A percentile compares a stretch with the other conserved stretches of the same genome.
Conservation (phyloP, 352 stramenopile genomes). For the Blastocystis hominis region DNA sequence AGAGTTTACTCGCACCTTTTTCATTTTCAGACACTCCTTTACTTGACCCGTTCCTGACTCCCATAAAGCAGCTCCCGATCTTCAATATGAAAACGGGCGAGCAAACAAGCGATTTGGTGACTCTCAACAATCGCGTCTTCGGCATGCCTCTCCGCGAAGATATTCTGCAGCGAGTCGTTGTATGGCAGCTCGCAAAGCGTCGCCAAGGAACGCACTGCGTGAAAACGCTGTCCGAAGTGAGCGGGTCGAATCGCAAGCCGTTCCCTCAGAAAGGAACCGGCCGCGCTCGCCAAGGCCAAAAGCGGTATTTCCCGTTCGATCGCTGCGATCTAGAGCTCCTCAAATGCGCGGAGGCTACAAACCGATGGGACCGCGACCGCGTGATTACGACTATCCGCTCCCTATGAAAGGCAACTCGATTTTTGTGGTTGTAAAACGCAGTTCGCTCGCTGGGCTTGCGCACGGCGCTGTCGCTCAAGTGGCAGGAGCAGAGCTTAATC, state of each 20-base stretch:
- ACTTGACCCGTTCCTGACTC: constrained; percentile 15
- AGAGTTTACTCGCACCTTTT: neutral
- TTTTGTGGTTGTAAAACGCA: constrained; percentile 59
- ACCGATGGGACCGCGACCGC: constrained; percentile 66
- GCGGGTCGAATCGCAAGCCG: constrained; percentile 66
- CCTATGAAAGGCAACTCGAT: constrained; percentile 69
- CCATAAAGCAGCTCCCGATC: constrained; percentile 7
- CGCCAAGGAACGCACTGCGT: constrained; percentile 49
- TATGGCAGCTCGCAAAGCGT: constrained; percentile 64
- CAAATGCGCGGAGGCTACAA: constrained; percentile 74
- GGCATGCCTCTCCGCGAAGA: constrained; percentile 68
- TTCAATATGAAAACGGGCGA: constrained; percentile 43
- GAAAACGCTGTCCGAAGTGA: constrained; percentile 59
- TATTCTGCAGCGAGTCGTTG: constrained; percentile 68
- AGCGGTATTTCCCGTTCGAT: constrained; percentile 48
- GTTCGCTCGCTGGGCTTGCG: constrained; percentile 60
- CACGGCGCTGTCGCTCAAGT: constrained; percentile 68
- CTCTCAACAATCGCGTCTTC: constrained; percentile 64
- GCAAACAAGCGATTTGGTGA: neutral
- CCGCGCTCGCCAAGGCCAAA: constrained; percentile 68
- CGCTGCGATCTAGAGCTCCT: constrained; percentile 60
- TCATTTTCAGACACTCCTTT: neutral
- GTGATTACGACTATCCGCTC: constrained; percentile 73
- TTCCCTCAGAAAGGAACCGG: constrained; percentile 72
- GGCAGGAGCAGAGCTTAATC: constrained; percentile 73